Evolutionary conservation across 1,284 basidiomycete species (phyloP).

Genomic region (Vanrija sp.): DNA sequence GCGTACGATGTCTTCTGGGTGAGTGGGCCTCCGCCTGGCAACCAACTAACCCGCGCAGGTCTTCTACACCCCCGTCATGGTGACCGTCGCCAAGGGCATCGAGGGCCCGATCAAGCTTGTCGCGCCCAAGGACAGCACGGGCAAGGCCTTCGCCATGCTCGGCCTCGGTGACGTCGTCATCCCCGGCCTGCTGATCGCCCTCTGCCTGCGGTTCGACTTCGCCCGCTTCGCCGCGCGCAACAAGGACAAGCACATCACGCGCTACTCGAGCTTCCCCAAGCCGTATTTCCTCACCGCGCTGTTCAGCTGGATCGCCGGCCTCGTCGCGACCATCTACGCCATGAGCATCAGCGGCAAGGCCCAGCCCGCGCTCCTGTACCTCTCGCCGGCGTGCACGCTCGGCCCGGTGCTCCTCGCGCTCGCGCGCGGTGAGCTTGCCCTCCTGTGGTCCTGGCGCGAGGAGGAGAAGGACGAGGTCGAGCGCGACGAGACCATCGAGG

Average conservation of each 20-base stretch:
- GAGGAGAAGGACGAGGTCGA: constrained; percentile 22
- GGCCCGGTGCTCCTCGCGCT: constrained; percentile 46
- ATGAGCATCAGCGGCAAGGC: constrained; percentile 79
- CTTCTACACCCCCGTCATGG: constrained; percentile 59
- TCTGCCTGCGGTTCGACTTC: constrained; percentile 84
- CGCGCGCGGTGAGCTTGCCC: constrained; percentile 42
- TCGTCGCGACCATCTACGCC: constrained; percentile 74
- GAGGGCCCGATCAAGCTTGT: constrained; percentile 92
- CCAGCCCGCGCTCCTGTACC: constrained; percentile 89
- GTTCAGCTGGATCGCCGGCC: constrained; percentile 71
- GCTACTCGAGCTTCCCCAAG: constrained; percentile 55
- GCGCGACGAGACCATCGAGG: constrained; percentile 34
- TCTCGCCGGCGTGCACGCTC: constrained; percentile 58
- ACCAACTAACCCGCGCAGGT: constrained; percentile 27
- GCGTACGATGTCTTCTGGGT: constrained; percentile 80
- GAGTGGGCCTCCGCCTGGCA: too few species aligned
- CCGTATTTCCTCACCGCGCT: constrained; percentile 76
- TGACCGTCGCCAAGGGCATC: constrained; percentile 83
- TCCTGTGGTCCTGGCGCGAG: constrained; percentile 40
- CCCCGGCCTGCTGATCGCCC: constrained; percentile 77
- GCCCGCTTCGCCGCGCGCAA: constrained; percentile 36
- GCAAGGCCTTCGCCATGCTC: constrained; percentile 71
- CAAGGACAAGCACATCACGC: constrained; percentile 33
- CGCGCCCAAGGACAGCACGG: constrained; percentile 62
- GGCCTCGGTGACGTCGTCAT: constrained; percentile 71